Base-by-base conservation (phyloP, 495 filamentous ascomycete genomes). In the Tuber magnatum region DNA sequence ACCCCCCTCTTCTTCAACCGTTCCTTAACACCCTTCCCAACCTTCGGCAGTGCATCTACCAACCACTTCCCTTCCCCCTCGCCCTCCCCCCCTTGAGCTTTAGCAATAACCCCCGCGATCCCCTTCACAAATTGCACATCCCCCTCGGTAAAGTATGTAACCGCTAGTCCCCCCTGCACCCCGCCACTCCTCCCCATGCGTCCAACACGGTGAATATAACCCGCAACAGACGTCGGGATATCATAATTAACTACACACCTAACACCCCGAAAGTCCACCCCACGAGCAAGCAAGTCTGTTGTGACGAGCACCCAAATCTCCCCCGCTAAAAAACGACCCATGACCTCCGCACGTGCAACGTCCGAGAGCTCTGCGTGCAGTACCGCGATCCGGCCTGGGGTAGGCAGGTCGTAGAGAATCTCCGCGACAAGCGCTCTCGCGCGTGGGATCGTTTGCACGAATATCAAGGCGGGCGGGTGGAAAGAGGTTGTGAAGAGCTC, bases 241-340 rank as follows among this genome's bases (percentile, higher is more conserved):
- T 98, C 95, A 85, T 99, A 99, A 83, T 97, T 97, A 40, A 98
- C 90, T 1, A 99, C 94, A 48, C 94, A 92, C 79, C 97, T 95
- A 73, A 99, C 89, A 40, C 96, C 91, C 22, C 90, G 88, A 84
- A 98, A 97, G 84, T 99, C 95, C 61, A 99, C 88, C 38, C 95
- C 95, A 46, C 95, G 90, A 18, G 93, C 90, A 1, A 98, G 87
- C 42, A 98, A 87, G 81, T 99, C 95, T 0, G 95, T 99, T 0
- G 96, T 98, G 76, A 98, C 92, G 18, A 99, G 87, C 22, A 97
- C 90, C 95, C 95, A 99, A 69, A 97, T 90, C 83, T 98, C 94
- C 78, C 94, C 96, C 75, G 90, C 89, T 40, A 94, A 90, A 85
- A 99, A 98, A 3, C 91, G 89, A 20, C 91, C 88, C 92, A 98